Percentiles rank a stretch among this genome's conserved stretches.
Evolutionary conservation across 352 stramenopile species (phyloP).

Genomic region (Phytopythium vexans): DNA sequence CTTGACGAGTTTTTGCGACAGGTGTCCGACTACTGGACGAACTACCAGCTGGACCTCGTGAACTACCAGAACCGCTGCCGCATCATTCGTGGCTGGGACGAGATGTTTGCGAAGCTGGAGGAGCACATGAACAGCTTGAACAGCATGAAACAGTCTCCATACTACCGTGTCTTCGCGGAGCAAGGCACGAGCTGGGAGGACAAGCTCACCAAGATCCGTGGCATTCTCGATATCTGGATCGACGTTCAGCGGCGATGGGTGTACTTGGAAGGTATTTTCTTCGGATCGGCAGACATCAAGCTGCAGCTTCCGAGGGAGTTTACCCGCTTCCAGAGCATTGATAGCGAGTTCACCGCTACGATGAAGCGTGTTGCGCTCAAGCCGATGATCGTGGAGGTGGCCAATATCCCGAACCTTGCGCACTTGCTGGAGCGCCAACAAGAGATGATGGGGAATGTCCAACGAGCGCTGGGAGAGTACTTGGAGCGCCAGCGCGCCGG

Average conservation of each 20-base stretch:
- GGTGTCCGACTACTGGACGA: slow-evolving; percentile 90
- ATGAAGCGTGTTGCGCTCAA: slow-evolving; percentile 98
- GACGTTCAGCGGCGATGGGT: slow-evolving; percentile 99
- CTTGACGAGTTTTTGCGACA: slow-evolving; percentile 98
- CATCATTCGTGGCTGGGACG: slow-evolving; percentile 98
- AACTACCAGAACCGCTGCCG: slow-evolving; percentile 94
- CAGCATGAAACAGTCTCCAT: slow-evolving; percentile 99
- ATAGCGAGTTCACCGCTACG: slow-evolving; percentile 98
- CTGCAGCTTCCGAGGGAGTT: slow-evolving; percentile 98
- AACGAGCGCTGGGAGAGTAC: slow-evolving; percentile 99
- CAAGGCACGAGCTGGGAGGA: slow-evolving; percentile 97
- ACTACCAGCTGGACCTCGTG: slow-evolving; percentile 90
- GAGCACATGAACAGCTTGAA: slow-evolving; percentile 98
- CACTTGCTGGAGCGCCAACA: slow-evolving; percentile 93
- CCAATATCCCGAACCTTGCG: slow-evolving; percentile 88
- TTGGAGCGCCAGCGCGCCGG: slow-evolving; percentile 97
- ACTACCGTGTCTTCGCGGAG: slow-evolving; percentile 99
- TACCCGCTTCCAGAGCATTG: slow-evolving; percentile 97
- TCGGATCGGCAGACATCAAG: slow-evolving; percentile 98
- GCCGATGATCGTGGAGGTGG: slow-evolving; percentile 95
- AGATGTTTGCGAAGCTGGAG: slow-evolving; percentile 99
- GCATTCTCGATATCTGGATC: slow-evolving; percentile 99
- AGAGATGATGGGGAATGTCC: slow-evolving; percentile 99
- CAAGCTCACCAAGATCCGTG: slow-evolving; percentile 94
- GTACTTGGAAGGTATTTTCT: slow-evolving; percentile 99